These are phyloP conservation scores for Neophaeococcomyces aloes DNA, from an alignment of 2,329 filamentous ascomycete genomes.

Conservation along the genomic window DNA sequence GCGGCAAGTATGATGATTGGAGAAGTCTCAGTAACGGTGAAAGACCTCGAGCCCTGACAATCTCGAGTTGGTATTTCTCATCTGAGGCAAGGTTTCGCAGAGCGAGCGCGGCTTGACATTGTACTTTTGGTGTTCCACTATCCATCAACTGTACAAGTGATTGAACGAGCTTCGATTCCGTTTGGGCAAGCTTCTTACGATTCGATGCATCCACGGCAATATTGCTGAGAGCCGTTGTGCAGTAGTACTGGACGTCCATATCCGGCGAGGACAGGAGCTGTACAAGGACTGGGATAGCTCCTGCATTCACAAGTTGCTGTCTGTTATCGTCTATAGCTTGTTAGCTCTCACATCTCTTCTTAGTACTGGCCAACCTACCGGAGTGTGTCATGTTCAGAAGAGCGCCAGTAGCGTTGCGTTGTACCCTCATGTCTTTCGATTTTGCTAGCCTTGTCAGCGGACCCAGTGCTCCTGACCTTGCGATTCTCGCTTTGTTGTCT, in stretches of 20 bases:
- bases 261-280: slow-evolving; percentile 86
- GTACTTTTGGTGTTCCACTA: slow-evolving; percentile 91
- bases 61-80: slow-evolving; percentile 97
- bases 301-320: slow-evolving; percentile 91
- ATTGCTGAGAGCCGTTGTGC: slow-evolving; percentile 95
- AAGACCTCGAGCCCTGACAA: slow-evolving; percentile 79
- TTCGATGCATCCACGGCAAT: slow-evolving; percentile 92
- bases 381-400: slow-evolving; percentile 99
- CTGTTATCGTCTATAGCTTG: slow-evolving; percentile 71
- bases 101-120: slow-evolving; percentile 91
- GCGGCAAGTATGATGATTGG: slow-evolving; percentile 87
- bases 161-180: slow-evolving; percentile 82
- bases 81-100: slow-evolving; percentile 92
- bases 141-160: slow-evolving; percentile 95
- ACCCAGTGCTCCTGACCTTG: slow-evolving; percentile 80
- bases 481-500: slow-evolving; percentile 98
- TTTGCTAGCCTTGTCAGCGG: slow-evolving; percentile 87
- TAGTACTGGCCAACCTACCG: slow-evolving; percentile 46
- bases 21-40: slow-evolving; percentile 76
- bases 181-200: slow-evolving; percentile 79
- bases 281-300: slow-evolving; percentile 94
- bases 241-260: slow-evolving; percentile 98
- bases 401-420: slow-evolving; percentile 92
- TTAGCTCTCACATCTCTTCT: slow-evolving; percentile 1
- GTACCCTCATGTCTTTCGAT: slow-evolving; percentile 96